A percentile compares a stretch with the other conserved stretches of the same genome.
These are phyloP conservation scores for Chloranthus sessilifolius DNA, from an alignment of 164 flowering plant genomes.

Conservation along the genomic window DNA sequence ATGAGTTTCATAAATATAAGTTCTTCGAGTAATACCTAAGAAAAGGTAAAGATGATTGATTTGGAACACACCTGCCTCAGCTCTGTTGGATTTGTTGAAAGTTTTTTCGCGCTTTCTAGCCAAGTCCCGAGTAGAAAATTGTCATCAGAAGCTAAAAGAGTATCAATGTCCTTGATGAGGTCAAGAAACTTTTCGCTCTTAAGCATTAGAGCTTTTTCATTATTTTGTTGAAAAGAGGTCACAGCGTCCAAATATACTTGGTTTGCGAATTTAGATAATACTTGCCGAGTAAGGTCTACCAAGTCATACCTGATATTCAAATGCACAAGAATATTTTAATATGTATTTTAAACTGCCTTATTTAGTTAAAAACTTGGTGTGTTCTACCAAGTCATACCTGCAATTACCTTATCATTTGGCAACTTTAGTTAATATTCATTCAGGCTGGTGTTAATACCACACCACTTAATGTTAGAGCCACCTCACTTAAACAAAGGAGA, in stretches of 20 bases:
- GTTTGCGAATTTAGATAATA: slow-evolving; percentile 82
- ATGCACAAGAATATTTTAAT: no score
- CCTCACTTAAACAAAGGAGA: no score
- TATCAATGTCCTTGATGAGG: slow-evolving; percentile 76
- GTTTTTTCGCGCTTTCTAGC: slow-evolving; percentile 80
- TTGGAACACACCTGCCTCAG: slow-evolving; percentile 44
- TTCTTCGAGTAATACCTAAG: no score
- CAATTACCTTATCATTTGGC: no score
- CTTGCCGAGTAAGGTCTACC: slow-evolving; percentile 93
- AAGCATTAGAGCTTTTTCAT: slow-evolving; percentile 35
- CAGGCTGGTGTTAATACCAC: no score
- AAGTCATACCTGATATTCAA: slow-evolving; percentile 69
- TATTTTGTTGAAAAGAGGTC: slow-evolving; percentile 46
- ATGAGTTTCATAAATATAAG: not conserved
- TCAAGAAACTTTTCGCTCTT: slow-evolving; percentile 56
- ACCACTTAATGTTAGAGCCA: no score
- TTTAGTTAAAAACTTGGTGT: no score
- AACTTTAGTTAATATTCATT: no score
- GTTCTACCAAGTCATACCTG: no score
- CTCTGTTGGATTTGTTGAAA: slow-evolving; percentile 54
- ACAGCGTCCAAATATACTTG: slow-evolving; percentile 71
- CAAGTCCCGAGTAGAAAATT: slow-evolving; percentile 91
- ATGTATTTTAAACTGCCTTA: no score
- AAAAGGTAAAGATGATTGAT: no score
- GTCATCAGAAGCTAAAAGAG: slow-evolving; percentile 77